Evolutionary conservation across 805 yeast species (phyloP).

Genomic region (Kluyveromyces starmeri): DNA sequence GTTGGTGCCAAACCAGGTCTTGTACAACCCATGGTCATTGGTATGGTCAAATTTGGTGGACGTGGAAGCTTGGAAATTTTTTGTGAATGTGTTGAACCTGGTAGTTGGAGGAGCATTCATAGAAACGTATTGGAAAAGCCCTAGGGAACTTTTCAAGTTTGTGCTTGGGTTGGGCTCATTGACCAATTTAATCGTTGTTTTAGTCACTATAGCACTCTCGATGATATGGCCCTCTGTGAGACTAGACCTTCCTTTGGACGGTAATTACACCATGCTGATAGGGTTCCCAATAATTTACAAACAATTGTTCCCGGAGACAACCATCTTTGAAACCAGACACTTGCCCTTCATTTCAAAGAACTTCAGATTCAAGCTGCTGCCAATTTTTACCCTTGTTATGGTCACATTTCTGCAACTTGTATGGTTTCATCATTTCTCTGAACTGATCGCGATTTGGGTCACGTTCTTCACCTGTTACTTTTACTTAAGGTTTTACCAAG

Average conservation of each 20-base stretch:
- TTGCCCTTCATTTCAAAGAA: conserved; percentile 31
- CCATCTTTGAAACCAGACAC: conserved; percentile 40
- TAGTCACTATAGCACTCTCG: conserved; percentile 18
- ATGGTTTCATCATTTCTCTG: conserved; percentile 38
- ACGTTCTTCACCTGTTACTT: conserved; percentile 65
- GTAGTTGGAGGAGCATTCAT: conserved; percentile 55
- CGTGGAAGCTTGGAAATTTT: conserved; percentile 37
- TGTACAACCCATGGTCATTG: conserved; percentile 57
- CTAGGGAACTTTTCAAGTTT: conserved; percentile 41
- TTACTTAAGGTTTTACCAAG: conserved; percentile 71
- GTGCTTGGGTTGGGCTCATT: conserved; percentile 38
- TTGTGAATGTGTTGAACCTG: conserved; percentile 40
- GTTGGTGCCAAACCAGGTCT: conserved; percentile 49
- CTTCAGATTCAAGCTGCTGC: conserved; percentile 54
- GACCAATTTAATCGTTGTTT: conserved; percentile 43
- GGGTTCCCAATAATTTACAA: conserved; percentile 58
- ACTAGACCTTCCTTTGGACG: conserved; percentile 40
- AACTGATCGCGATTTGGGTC: conserved; percentile 39
- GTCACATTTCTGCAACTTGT: conserved; percentile 25
- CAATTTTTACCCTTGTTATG: conserved; percentile 35
- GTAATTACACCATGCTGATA: conserved; percentile 45
- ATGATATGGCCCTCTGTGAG: conserved; percentile 21
- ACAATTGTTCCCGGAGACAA: conserved; percentile 56
- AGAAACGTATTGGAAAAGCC: conserved; percentile 56
- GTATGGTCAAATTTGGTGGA: conserved; percentile 59